Evolutionary conservation across 805 yeast genomes (phyloP).

Genomic region (Candida pini): DNA sequence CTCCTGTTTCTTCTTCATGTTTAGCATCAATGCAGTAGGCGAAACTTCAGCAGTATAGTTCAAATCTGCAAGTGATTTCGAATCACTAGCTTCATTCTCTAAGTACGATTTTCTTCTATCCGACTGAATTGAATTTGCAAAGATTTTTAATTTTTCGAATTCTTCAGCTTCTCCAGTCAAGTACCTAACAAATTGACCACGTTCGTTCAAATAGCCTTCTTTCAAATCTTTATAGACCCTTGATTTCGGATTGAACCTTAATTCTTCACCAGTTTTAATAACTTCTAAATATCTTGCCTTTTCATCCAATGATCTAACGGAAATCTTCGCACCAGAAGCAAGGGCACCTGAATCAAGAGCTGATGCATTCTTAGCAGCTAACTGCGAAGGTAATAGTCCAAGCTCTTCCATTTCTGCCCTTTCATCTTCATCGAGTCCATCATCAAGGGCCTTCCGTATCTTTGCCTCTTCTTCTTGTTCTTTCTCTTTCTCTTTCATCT

Average conservation of each 20-base stretch:
- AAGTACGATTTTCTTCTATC: constrained; percentile 11
- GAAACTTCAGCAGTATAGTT: constrained; percentile 32
- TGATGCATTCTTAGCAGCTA: constrained; percentile 15
- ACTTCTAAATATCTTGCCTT: constrained; percentile 64
- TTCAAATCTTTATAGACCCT: constrained; percentile 31
- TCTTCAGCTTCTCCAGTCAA: constrained; percentile 53
- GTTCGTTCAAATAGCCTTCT: constrained; percentile 29
- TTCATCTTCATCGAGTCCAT: constrained; percentile 35
- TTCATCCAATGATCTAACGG: constrained; percentile 66
- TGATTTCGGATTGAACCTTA: constrained; percentile 51
- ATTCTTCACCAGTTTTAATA: constrained; percentile 36
- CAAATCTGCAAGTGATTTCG: constrained; percentile 19
- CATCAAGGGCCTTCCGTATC: constrained; percentile 12
- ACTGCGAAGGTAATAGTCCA: constrained; percentile 26
- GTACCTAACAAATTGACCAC: constrained; percentile 49
- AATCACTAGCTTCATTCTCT: constrained; percentile 10
- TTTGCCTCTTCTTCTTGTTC: constrained; percentile 26
- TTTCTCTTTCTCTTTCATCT: constrained; percentile 48
- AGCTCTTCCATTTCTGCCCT: constrained; percentile 36
- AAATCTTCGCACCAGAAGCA: constrained; percentile 24
- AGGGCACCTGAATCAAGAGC: constrained; percentile 8
- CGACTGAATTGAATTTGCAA: constrained; percentile 31
- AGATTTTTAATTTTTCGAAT: constrained; percentile 40
- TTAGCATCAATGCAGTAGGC: constrained; percentile 41
- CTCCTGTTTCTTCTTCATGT: constrained; percentile 30